phyloP scores from a whole-genome alignment of 257 asterid species.

The Buddleja alternifolia region DNA sequence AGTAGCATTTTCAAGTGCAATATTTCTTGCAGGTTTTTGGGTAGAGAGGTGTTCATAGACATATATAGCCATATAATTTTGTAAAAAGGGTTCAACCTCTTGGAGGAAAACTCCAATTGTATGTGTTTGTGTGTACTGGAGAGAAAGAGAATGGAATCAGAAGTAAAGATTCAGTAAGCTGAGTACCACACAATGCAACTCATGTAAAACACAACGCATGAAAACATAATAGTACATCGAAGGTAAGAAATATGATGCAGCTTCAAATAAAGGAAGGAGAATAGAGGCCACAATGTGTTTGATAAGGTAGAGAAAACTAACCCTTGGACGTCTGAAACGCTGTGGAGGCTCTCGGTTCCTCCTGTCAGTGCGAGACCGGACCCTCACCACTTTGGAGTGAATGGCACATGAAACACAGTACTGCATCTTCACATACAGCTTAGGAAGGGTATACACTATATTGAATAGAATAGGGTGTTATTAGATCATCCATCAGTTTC shows the following conservation, averaged over 20 bases:
- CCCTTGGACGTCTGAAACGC: constrained; percentile 71
- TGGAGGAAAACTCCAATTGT: too few species aligned
- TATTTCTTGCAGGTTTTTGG: too few species aligned
- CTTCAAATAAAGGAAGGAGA: background rate
- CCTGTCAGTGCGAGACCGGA: constrained; percentile 77
- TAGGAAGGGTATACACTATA: constrained; percentile 67
- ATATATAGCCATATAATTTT: too few species aligned
- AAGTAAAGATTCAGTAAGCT: background rate
- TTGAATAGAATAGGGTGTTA: background rate
- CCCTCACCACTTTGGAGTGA: constrained; percentile 95
- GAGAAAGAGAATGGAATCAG: background rate
- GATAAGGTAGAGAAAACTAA: constrained; percentile 25
- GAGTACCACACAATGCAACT: background rate
- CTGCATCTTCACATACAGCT: constrained; percentile 87
- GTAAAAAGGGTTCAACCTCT: too few species aligned
- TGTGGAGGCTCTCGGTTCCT: constrained; percentile 83
- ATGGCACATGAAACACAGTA: constrained; percentile 88
- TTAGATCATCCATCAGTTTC: background rate
- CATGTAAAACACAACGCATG: background rate
- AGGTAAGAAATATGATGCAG: background rate
- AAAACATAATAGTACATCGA: background rate
- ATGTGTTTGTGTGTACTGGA: background rate
- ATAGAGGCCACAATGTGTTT: background rate
- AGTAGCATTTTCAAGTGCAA: too few species aligned
- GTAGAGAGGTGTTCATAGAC: too few species aligned